Conservation (phyloP, 805 yeast species). For the Teunomyces pallodes region DNA sequence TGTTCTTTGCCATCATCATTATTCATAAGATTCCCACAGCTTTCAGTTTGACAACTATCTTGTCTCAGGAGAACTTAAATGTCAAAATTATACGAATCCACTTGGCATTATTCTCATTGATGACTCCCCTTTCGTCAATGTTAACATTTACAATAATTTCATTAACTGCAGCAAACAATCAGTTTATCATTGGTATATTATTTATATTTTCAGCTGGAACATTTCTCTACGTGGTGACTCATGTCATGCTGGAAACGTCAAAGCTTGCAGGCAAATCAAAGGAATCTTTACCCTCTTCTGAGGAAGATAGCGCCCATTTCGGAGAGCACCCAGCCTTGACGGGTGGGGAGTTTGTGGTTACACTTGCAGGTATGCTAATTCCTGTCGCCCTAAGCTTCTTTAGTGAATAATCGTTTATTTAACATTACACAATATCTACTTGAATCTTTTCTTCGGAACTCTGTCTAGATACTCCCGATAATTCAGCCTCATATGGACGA, state of each 20-base stretch:
- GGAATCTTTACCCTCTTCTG: not conserved
- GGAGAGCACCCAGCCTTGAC: constrained; percentile 6
- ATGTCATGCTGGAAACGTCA: constrained; percentile 42
- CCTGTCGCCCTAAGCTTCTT: constrained; percentile 26
- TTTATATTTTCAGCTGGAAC: constrained; percentile 70
- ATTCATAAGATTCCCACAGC: constrained; percentile 76
- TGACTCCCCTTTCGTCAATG: constrained; percentile 64
- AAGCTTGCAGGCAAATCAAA: constrained; percentile 20
- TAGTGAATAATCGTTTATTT: constrained; percentile 12
- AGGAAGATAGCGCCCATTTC: constrained; percentile 4
- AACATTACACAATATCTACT: too few relatives aligned
- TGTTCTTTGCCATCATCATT: constrained; percentile 60
- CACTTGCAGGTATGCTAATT: constrained; percentile 24
- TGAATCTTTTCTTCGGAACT: not conserved
- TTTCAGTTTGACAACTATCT: constrained; percentile 59
- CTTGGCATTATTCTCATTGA: constrained; percentile 49
- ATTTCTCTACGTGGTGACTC: constrained; percentile 67
- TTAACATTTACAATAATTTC: constrained; percentile 43
- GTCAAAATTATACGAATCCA: constrained; percentile 40
- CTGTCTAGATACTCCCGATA: not conserved
- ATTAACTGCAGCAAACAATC: constrained; percentile 24
- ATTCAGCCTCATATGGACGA: not conserved
- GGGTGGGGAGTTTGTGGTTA: constrained; percentile 13
- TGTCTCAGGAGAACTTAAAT: constrained; percentile 40
- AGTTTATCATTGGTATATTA: constrained; percentile 51